A percentile compares a stretch with the other conserved stretches of the same genome.
Conservation (phyloP, 192 early-diverging fungal species). For the Entrophospora sp. region DNA sequence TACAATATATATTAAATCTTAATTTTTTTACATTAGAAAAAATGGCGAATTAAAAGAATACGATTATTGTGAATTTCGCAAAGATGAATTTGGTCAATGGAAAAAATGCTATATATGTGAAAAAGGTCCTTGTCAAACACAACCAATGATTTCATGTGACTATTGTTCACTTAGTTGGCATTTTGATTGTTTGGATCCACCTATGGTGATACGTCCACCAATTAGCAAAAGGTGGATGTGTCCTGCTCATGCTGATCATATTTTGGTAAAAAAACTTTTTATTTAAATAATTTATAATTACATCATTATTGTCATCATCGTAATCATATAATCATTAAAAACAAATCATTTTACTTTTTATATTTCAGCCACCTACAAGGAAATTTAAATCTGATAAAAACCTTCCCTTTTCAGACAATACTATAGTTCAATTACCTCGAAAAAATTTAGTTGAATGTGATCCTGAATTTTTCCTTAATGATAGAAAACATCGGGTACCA, state of each 20-base stretch:
- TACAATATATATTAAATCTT: neutral
- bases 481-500: neutral
- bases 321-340: too few species aligned
- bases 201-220: neutral
- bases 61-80: neutral
- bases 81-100: neutral
- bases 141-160: slow-evolving; percentile 4
- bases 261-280: neutral
- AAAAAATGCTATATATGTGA: slow-evolving; percentile 6
- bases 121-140: neutral
- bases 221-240: slow-evolving; percentile 17
- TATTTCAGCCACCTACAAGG: neutral
- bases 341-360: too few species aligned
- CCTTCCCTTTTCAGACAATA: neutral
- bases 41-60: neutral
- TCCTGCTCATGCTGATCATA: slow-evolving; percentile 15
- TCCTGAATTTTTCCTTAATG: slow-evolving; percentile 3
- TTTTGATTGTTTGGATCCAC: slow-evolving; percentile 15
- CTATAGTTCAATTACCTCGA: neutral
- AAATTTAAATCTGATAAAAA: neutral
- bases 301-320: neutral
- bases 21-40: neutral
- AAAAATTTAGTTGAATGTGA: neutral
- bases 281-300: neutral
- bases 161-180: slow-evolving; percentile 15